phyloP scores from a whole-genome alignment of 306 rosid species.

The Luffa aegyptiaca region DNA sequence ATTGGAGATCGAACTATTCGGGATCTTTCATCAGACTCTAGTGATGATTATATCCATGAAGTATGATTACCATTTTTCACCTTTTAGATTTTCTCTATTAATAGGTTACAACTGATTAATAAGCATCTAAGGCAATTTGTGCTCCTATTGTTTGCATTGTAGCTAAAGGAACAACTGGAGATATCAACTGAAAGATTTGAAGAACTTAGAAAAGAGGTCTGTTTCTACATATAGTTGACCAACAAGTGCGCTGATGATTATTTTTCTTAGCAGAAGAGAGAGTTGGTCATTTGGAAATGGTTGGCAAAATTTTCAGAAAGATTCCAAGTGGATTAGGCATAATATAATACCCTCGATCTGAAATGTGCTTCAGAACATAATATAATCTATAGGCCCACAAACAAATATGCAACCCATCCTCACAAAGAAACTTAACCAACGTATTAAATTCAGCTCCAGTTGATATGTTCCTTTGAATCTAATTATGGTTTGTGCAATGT shows the following conservation, averaged over 20 bases:
- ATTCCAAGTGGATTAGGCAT: not conserved
- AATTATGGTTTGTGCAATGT: not conserved
- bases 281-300: not conserved
- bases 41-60: conserved; percentile 31
- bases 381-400: not conserved
- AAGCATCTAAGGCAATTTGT: not conserved
- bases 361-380: not conserved
- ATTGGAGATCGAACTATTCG: conserved; percentile 19
- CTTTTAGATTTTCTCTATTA: conserved; percentile 15
- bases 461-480: not conserved
- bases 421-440: no score
- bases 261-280: not conserved
- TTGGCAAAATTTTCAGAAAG: not conserved
- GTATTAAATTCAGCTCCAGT: not conserved
- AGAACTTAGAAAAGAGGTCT: conserved; percentile 68
- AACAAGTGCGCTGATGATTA: not conserved
- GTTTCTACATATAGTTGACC: conserved; percentile 18
- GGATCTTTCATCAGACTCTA: conserved; percentile 47
- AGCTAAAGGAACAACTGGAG: conserved; percentile 57
- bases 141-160: conserved; percentile 9
- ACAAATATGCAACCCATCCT: not conserved
- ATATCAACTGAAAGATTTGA: conserved; percentile 40
- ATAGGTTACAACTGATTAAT: not conserved
- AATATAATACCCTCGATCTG: not conserved
- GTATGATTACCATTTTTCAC: conserved; percentile 23